These are phyloP conservation scores for Glaciozyma antarctica DNA, from an alignment of 768 basidiomycete genomes.

Conservation along the genomic window DNA sequence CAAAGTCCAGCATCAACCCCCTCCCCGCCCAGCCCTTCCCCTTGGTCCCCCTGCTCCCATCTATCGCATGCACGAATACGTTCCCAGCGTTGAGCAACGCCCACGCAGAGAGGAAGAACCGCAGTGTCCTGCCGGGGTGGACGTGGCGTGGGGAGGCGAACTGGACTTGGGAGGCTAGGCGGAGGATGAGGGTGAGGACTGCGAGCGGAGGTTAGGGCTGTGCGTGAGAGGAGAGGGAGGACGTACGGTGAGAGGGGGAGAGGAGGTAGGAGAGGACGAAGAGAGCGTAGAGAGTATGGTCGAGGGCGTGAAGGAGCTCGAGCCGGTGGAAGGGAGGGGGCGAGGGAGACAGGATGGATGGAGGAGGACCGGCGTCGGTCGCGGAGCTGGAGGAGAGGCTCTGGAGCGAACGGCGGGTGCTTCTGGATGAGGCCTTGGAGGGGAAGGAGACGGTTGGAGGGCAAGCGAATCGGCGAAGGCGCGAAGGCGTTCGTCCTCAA, in stretches of 20 bases:
- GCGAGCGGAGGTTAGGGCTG: slow-evolving; percentile 12
- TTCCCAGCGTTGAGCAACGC: neutral
- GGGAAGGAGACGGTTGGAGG: too few relatives aligned
- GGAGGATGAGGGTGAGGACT: slow-evolving; percentile 5
- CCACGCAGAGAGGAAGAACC: slow-evolving; percentile 1
- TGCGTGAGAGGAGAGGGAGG: neutral
- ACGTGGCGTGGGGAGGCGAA: slow-evolving; percentile 8
- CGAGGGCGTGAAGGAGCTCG: slow-evolving; percentile 14
- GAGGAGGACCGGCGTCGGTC: neutral
- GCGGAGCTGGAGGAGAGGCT: neutral
- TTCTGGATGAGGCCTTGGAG: too few relatives aligned
- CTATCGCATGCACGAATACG: too few relatives aligned
- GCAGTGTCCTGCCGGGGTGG: slow-evolving; percentile 7
- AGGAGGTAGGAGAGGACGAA: neutral
- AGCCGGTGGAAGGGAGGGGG: neutral
- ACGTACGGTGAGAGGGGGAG: too few relatives aligned
- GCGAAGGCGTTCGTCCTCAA: too few relatives aligned
- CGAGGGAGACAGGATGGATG: neutral
- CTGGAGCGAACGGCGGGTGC: neutral
- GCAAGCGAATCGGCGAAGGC: neutral
- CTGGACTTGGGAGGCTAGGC: slow-evolving; percentile 8
- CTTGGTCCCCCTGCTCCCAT: too few relatives aligned
- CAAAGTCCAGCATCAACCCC: too few relatives aligned
- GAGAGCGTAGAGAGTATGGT: slow-evolving; percentile 6
- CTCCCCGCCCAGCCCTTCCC: too few relatives aligned